Conservation (phyloP, 371 early-diverging fungal genomes). For the Rhizopus arrhizus region DNA sequence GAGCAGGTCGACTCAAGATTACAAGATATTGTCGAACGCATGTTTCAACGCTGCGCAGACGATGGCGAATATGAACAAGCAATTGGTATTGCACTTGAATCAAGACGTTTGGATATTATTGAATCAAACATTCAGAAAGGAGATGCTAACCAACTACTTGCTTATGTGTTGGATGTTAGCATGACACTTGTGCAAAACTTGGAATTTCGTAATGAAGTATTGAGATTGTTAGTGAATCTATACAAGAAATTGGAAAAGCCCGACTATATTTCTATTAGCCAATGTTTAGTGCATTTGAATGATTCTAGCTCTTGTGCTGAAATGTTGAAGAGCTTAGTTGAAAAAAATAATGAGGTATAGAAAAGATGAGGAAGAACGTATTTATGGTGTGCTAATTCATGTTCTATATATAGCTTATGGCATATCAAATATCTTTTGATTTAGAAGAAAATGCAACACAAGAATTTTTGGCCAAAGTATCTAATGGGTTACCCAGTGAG, state of each 20-base stretch:
- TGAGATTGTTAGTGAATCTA: constrained; percentile 81
- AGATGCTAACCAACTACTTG: constrained; percentile 68
- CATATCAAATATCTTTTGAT: constrained; percentile 97
- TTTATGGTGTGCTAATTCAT: too few relatives aligned
- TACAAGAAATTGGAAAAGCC: constrained; percentile 80
- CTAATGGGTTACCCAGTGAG: constrained; percentile 62
- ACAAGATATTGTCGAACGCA: constrained; percentile 87
- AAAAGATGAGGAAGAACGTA: too few relatives aligned
- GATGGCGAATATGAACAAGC: constrained; percentile 89
- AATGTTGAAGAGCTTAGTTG: constrained; percentile 68
- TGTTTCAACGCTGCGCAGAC: constrained; percentile 90
- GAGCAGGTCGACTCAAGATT: constrained; percentile 75
- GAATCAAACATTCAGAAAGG: constrained; percentile 79
- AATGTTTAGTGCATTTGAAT: constrained; percentile 90
- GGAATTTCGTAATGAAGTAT: constrained; percentile 81
- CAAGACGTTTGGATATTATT: constrained; percentile 86
- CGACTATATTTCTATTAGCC: constrained; percentile 88
- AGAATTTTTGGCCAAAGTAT: constrained; percentile 82
- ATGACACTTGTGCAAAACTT: constrained; percentile 83
- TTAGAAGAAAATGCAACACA: constrained; percentile 94
- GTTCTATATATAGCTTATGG: constrained; percentile 59
- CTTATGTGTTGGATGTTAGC: constrained; percentile 80
- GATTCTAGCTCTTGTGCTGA: constrained; percentile 73
- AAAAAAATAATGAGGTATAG: constrained; percentile 58
- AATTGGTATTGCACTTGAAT: constrained; percentile 94